Base-by-base conservation (phyloP, 2,329 filamentous ascomycete species). In the Aureobasidium leucospermi region DNA sequence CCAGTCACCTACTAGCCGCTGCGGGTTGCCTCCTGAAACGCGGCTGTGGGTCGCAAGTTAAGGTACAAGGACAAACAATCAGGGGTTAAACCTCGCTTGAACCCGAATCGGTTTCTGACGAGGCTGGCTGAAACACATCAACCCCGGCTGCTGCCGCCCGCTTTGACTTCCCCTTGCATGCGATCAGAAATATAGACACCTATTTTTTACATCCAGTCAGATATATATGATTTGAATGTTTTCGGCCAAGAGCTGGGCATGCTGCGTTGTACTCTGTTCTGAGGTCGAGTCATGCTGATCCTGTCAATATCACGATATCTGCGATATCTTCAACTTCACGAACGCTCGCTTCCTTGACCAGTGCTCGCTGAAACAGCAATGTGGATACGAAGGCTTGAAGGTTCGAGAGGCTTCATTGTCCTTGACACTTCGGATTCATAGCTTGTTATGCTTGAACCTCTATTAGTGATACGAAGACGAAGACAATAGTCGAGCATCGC, bases 1-100 rank as follows among this genome's bases (percentile, higher is more conserved):
- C n/a, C 7, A 42, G 11, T 15, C 13, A 13, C 7, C 39, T 42
- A 36, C 51, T 52, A 52, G 49, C 51, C 38, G 51, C 51, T 43
- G 51, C 38, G 15, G n/a, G 15, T 47, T 32, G 45, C 45, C 45
- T 43, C 11, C 38, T 55, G 51, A 55, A 55, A 55, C 51, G 39
- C 13, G n/a, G 42, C 31, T 34, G 38, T 52, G 48, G 34, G 48
- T 51, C 48, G 19, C 34, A 39, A 29, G n/a, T 39, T n/a, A 13
- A 51, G 48, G 49, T 52, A 41, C 49, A 41, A 31, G 49, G 34
- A 49, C 47, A 49, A 49, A 38, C 47, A 28, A 32, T 42, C 36
- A 52, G 51, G 51, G 51, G 38, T 34, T 23, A 9, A 43, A 32
- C 51, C 36, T 43, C 38, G 51, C 39, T 43, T 55, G 51, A 34